Conservation (phyloP, 306 rosid genomes). For the Casuarina cunninghamiana region DNA sequence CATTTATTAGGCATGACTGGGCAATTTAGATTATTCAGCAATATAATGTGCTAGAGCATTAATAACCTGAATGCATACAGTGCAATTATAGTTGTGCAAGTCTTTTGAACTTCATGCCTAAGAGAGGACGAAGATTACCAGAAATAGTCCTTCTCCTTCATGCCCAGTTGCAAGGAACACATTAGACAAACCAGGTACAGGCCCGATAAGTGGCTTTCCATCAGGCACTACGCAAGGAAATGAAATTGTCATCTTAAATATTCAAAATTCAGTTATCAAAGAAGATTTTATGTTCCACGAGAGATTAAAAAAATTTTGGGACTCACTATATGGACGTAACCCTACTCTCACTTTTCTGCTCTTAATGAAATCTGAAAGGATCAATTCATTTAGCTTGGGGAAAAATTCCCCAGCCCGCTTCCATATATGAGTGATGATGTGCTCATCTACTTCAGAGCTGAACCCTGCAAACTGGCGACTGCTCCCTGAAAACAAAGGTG, state of each 20-base stretch:
- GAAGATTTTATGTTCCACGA: slow-evolving; percentile 4
- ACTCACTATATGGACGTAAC: slow-evolving; percentile 87
- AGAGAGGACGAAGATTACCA: slow-evolving; percentile 51
- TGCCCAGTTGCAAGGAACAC: slow-evolving; percentile 92
- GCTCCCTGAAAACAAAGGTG: slow-evolving; percentile 56
- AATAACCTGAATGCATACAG: neutral
- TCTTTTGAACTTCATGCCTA: neutral
- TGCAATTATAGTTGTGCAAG: neutral
- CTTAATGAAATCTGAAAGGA: slow-evolving; percentile 55
- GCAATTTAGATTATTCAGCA: neutral
- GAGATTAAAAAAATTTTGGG: slow-evolving; percentile 20
- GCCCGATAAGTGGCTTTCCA: slow-evolving; percentile 89
- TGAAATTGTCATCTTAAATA: neutral
- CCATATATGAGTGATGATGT: slow-evolving; percentile 67
- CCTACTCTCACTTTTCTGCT: slow-evolving; percentile 80
- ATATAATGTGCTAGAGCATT: neutral
- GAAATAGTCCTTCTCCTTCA: slow-evolving; percentile 84
- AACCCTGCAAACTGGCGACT: slow-evolving; percentile 90
- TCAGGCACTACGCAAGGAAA: slow-evolving; percentile 64
- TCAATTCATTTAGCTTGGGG: slow-evolving; percentile 55
- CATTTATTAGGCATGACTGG: slow-evolving; percentile 12
- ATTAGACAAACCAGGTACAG: slow-evolving; percentile 73
- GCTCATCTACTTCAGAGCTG: slow-evolving; percentile 65
- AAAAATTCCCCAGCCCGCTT: slow-evolving; percentile 71
- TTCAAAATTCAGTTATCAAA: slow-evolving; percentile 18